Conservation (phyloP, 2,329 filamentous ascomycete genomes). For the Verticillium isaacii region DNA sequence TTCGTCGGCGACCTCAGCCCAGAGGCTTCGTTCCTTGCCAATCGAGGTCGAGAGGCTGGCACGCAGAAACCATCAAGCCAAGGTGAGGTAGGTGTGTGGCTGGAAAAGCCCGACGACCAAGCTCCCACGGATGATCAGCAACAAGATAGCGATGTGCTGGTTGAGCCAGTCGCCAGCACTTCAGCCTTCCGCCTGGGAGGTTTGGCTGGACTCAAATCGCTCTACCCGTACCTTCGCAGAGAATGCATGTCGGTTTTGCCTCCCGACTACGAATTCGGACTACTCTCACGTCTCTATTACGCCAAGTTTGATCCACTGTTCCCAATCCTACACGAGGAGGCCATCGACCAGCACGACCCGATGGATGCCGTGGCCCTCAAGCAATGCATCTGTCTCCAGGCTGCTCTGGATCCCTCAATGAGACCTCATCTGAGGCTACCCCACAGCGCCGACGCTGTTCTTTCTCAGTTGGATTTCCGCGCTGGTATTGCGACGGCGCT, state of each 20-base stretch:
- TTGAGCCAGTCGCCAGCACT: slow-evolving; percentile 5
- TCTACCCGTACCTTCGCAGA: slow-evolving; percentile 11
- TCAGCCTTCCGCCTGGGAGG: slow-evolving; percentile 6
- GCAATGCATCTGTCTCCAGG: slow-evolving; percentile 16
- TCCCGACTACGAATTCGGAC: slow-evolving; percentile 8
- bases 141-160: not conserved
- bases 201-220: not conserved
- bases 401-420: slow-evolving; percentile 14
- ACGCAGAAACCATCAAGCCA: slow-evolving; percentile 9
- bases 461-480: slow-evolving; percentile 12
- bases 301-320: slow-evolving; percentile 16
- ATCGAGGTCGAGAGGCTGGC: slow-evolving; percentile 4
- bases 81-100: slow-evolving; percentile 13
- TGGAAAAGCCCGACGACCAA: slow-evolving; percentile 7
- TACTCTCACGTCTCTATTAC: slow-evolving; percentile 12
- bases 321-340: slow-evolving; percentile 14
- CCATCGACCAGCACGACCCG: slow-evolving; percentile 12
- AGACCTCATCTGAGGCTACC: slow-evolving; percentile 11
- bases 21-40: slow-evolving; percentile 17
- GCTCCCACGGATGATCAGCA: not conserved
- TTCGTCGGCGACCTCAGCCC: slow-evolving; percentile 18
- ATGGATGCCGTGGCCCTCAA: slow-evolving; percentile 14
- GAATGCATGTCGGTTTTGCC: slow-evolving; percentile 12
- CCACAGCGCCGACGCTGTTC: slow-evolving; percentile 2
- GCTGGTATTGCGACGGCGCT: slow-evolving; percentile 9